Conservation (phyloP, 2,329 filamentous ascomycete genomes). For the Neobulgaria alba region DNA sequence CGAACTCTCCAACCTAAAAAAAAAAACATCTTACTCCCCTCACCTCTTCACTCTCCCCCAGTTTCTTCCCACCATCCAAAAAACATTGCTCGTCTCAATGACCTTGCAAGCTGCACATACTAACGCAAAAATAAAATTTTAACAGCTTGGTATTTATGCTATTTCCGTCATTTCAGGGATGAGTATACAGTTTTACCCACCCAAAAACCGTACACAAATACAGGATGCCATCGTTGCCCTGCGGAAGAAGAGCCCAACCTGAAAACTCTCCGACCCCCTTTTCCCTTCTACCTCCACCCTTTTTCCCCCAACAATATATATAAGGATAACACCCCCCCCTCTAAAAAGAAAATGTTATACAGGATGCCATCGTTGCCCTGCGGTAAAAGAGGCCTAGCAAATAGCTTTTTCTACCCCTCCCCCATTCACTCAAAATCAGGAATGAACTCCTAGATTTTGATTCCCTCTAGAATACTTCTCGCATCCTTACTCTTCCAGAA, state of each 20-base stretch:
- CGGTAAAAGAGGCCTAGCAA: conserved; percentile 5
- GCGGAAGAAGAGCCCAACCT: conserved; percentile 11
- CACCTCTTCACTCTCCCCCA: no score
- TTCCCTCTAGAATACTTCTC: conserved; percentile 27
- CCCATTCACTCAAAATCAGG: not conserved
- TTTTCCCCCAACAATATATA: conserved; percentile 2
- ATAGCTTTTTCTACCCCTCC: conserved; percentile 2
- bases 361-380: conserved; percentile 11
- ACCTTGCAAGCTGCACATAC: no score
- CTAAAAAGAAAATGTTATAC: not conserved
- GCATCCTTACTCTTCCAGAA: conserved; percentile 71
- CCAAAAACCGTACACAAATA: no score
- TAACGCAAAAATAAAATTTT: no score
- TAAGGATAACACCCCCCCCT: not conserved
- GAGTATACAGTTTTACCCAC: no score
- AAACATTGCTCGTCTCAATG: no score
- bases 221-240: conserved; percentile 20
- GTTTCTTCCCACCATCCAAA: no score
- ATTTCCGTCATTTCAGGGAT: no score
- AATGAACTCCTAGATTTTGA: conserved; percentile 28
- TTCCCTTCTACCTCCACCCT: not conserved
- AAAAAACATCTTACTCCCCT: no score
- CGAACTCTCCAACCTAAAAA: no score
- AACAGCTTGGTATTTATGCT: no score
- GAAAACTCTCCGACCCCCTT: conserved; percentile 10